Evolutionary conservation across 2,329 filamentous ascomycete species (phyloP), one percentile per base, ranked within the genome.

Genomic region (Cytospora chrysosperma): DNA sequence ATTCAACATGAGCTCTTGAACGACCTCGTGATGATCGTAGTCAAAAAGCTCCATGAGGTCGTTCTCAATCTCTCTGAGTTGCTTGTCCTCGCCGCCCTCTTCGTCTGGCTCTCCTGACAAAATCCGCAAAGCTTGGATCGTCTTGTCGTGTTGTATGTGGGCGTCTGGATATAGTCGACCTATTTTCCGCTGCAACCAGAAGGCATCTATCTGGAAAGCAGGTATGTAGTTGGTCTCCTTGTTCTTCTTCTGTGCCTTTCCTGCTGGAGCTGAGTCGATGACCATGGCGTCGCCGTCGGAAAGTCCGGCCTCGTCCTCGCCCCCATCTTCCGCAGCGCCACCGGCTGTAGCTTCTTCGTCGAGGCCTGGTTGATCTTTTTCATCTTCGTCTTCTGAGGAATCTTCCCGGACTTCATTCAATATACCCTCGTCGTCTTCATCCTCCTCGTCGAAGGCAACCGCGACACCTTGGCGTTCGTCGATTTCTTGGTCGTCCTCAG

Each of bases 21-120:
- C 95, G 61, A 97, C 83, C 68, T 97, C 93, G 66, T 96, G 92
- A 72, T 97, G 91, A 71, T 98, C 94, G 72, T 96, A 99, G 71
- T 99, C 95, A 70, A 99, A 98, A 0, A 99, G 84, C 71, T 97
- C 95, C 91, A 98, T 98, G 63, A 99, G 82, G 67, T 99, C 95
- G 75, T 99, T 99, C 73, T 99, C 95, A 62, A 98, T 93, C 72
- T 99, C 94, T 71, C 94, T 88, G 32, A 98, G 81, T 17, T 91
- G 85, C 75, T 91, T 93, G 71, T 96, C 92, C 65, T 94, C 89
- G 19, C 90, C 93, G 61, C 90, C 89, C 57, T 77, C 75, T 70
- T 88, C 85, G 26, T 88, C 89, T 3, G 88, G 83, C 67, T 89
- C 84, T 52, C 91, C 93, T 32, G 91, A 90, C 60, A 99, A 83